Evolutionary conservation across 192 early-diverging fungal species (phyloP).

Genomic region (Oehlia diaphana): DNA sequence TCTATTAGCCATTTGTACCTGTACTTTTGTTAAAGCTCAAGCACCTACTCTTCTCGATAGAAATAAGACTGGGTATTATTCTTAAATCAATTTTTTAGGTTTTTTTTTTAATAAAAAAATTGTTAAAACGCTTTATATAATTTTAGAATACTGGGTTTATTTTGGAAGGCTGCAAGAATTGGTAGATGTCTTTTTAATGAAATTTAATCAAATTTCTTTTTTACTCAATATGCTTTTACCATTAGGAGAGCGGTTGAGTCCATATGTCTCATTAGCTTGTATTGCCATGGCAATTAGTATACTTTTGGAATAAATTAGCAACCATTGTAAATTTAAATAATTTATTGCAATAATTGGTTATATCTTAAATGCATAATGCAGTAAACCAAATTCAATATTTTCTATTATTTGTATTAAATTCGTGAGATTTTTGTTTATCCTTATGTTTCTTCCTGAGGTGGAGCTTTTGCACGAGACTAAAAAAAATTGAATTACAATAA

Average conservation of each 20-base stretch:
- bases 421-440: too few species aligned
- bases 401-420: too few species aligned
- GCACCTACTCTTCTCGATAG: constrained; percentile 82
- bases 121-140: background rate
- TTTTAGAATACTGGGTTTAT: constrained; percentile 73
- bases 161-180: constrained; percentile 96
- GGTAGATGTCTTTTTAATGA: constrained; percentile 43
- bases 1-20: constrained; percentile 94
- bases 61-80: constrained; percentile 78
- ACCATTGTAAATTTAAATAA: background rate
- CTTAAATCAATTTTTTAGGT: background rate
- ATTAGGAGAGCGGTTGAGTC: constrained; percentile 64
- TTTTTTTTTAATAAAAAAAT: background rate
- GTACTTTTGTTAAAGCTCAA: constrained; percentile 88
- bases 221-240: background rate
- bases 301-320: constrained; percentile 27
- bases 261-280: constrained; percentile 92
- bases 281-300: constrained; percentile 81
- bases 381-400: too few species aligned
- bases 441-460: background rate
- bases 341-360: too few species aligned
- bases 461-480: background rate
- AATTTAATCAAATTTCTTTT: background rate
- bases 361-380: too few species aligned
- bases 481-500: background rate